These are phyloP conservation scores for Eutypa lata DNA, from an alignment of 2,329 filamentous ascomycete species.

Conservation along the genomic window DNA sequence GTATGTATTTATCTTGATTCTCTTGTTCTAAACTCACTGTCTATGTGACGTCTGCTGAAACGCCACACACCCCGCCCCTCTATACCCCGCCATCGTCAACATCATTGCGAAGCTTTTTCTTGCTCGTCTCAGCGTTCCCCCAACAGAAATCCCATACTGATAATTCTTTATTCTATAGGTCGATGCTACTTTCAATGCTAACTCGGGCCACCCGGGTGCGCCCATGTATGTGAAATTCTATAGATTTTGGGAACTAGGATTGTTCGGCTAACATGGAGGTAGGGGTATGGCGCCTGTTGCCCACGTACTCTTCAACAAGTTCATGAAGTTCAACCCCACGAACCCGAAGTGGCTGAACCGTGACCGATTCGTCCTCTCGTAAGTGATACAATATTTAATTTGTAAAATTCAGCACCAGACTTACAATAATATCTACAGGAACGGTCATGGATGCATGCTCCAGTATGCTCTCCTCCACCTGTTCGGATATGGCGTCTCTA, in stretches of 20 bases:
- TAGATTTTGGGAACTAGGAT: conserved; percentile 4
- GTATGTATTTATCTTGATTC: conserved; percentile 57
- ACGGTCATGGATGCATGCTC: conserved; percentile 99
- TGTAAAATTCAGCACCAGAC: conserved; percentile 4
- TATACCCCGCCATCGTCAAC: conserved; percentile 31
- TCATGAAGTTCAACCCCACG: conserved; percentile 99
- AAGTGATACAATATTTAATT: conserved; percentile 43
- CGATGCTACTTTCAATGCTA: conserved; percentile 94
- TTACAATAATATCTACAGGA: conserved; percentile 54
- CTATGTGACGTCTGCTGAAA: not conserved
- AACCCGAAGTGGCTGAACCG: conserved; percentile 96
- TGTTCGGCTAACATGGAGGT: conserved; percentile 12
- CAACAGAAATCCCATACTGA: conserved; percentile 15
- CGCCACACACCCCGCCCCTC: conserved; percentile 21
- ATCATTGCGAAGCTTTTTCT: conserved; percentile 8
- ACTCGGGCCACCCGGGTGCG: conserved; percentile 97
- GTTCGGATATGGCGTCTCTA: conserved; percentile 80
- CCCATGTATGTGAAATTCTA: conserved; percentile 66
- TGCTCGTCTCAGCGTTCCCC: conserved; percentile 5
- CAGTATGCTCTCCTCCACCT: conserved; percentile 98
- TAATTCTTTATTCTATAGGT: conserved; percentile 54
- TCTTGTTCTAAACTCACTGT: conserved; percentile 10
- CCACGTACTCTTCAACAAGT: conserved; percentile 97
- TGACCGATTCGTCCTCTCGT: conserved; percentile 99
- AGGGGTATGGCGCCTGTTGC: conserved; percentile 87